Evolutionary conservation across 768 basidiomycete species (phyloP).

Genomic region (Amanita pseudoporphyria): DNA sequence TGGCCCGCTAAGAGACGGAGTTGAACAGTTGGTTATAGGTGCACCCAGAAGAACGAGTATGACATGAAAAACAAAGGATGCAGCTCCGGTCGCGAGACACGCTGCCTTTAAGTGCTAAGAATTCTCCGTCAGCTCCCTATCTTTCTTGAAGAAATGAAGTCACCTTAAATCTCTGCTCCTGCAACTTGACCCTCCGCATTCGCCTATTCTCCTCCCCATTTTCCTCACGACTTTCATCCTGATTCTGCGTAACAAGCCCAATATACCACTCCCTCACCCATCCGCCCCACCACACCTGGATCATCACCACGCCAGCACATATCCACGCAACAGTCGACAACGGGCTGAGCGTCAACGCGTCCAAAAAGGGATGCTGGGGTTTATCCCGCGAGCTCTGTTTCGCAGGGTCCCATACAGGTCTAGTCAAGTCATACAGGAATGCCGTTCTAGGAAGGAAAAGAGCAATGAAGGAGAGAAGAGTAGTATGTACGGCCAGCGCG

Average conservation of each 20-base stretch:
- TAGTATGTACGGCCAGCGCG: conserved; percentile 55
- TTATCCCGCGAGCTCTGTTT: conserved; percentile 39
- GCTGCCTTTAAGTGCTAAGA: conserved; percentile 43
- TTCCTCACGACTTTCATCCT: neutral
- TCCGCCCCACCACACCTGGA: conserved; percentile 67
- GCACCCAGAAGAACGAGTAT: conserved; percentile 67
- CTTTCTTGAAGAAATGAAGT: conserved; percentile 13
- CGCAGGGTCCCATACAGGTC: conserved; percentile 19
- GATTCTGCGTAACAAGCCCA: conserved; percentile 27
- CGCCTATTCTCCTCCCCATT: conserved; percentile 30
- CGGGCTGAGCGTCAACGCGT: conserved; percentile 53
- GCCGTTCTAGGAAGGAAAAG: conserved; percentile 64
- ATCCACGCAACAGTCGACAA: conserved; percentile 47
- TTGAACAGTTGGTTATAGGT: conserved; percentile 45
- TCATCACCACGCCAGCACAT: conserved; percentile 39
- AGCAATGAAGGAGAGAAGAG: conserved; percentile 54
- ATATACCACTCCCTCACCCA: conserved; percentile 55
- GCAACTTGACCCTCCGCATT: conserved; percentile 29
- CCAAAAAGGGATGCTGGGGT: conserved; percentile 65
- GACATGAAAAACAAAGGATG: conserved; percentile 36
- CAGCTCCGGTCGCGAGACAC: conserved; percentile 39
- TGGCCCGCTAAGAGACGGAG: conserved; percentile 3
- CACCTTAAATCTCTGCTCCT: conserved; percentile 30
- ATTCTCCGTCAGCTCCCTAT: neutral
- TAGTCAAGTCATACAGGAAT: conserved; percentile 29